Evolutionary conservation across 345 rosid genomes (phyloP).

Genomic region (Murraya paniculata): DNA sequence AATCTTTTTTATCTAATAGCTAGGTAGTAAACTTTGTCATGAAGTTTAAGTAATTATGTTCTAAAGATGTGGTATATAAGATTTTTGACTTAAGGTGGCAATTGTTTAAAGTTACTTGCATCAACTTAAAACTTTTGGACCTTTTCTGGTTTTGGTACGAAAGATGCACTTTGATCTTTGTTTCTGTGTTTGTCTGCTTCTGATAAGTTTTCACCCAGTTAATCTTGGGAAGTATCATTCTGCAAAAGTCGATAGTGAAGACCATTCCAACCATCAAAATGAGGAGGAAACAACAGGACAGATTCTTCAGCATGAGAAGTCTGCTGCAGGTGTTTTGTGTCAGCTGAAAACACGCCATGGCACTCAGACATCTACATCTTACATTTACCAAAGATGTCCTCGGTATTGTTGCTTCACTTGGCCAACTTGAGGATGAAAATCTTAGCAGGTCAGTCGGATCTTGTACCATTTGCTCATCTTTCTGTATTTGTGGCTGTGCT

Average conservation of each 20-base stretch:
- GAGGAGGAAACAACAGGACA: conserved; percentile 56
- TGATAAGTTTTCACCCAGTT: conserved; percentile 40
- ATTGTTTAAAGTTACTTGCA: neutral
- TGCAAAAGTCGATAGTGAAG: conserved; percentile 29
- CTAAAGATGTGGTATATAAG: neutral
- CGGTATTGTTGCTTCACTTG: conserved; percentile 83
- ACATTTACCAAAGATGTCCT: conserved; percentile 51
- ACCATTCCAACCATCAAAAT: conserved; percentile 35
- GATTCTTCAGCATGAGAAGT: conserved; percentile 48
- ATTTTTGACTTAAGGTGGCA: neutral
- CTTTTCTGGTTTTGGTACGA: neutral
- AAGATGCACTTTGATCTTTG: conserved; percentile 2
- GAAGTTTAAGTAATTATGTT: neutral
- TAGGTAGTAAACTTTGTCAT: neutral
- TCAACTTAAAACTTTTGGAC: neutral
- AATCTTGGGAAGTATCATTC: conserved; percentile 57
- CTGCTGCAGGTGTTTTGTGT: conserved; percentile 80
- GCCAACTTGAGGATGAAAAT: conserved; percentile 68
- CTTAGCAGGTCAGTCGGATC: conserved; percentile 65
- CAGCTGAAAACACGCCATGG: conserved; percentile 44
- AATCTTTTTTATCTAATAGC: neutral
- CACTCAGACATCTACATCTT: conserved; percentile 40
- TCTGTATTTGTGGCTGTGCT: neutral
- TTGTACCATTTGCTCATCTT: conserved; percentile 7
- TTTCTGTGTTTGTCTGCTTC: neutral